These are phyloP conservation scores for Colletotrichum orbiculare DNA, from an alignment of 2,329 filamentous ascomycete genomes.

Conservation along the genomic window DNA sequence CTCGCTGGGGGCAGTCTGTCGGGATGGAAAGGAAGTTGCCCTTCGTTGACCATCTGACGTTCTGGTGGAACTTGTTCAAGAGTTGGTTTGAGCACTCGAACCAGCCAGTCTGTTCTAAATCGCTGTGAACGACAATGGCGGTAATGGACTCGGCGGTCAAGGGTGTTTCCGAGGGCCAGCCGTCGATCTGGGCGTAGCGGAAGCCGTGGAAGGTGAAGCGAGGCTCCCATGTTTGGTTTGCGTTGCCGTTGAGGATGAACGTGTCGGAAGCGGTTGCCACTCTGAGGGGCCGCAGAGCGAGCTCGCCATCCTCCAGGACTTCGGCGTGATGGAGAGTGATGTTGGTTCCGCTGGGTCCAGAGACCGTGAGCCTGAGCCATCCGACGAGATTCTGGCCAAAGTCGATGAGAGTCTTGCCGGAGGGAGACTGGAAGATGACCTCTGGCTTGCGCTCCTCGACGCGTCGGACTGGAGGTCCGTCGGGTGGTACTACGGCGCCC, in stretches of 20 bases:
- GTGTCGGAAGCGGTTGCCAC: slow-evolving; percentile 54
- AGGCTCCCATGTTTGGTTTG: slow-evolving; percentile 52
- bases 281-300: slow-evolving; percentile 55
- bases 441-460: slow-evolving; percentile 44
- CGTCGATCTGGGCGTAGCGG: slow-evolving; percentile 57
- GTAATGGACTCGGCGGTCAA: slow-evolving; percentile 39
- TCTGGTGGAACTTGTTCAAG: slow-evolving; percentile 65
- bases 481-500: slow-evolving; percentile 51
- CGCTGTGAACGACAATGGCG: slow-evolving; percentile 58
- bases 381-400: slow-evolving; percentile 71
- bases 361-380: slow-evolving; percentile 52
- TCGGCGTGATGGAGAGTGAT: slow-evolving; percentile 65
- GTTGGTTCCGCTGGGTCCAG: slow-evolving; percentile 49
- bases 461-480: slow-evolving; percentile 57
- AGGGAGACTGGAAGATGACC: slow-evolving; percentile 46
- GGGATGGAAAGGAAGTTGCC: slow-evolving; percentile 69
- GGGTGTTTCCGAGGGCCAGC: slow-evolving; percentile 45
- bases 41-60: slow-evolving; percentile 66
- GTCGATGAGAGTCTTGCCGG: slow-evolving; percentile 60
- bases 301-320: slow-evolving; percentile 61
- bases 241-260: slow-evolving; percentile 44
- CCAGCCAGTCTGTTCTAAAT: slow-evolving; percentile 60
- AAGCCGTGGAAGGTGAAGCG: slow-evolving; percentile 64
- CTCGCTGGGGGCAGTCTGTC: slow-evolving; percentile 68
- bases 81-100: slow-evolving; percentile 63